Base-by-base conservation (phyloP, 1,139 yeast genomes). In the Yamadazyma mexicana region DNA sequence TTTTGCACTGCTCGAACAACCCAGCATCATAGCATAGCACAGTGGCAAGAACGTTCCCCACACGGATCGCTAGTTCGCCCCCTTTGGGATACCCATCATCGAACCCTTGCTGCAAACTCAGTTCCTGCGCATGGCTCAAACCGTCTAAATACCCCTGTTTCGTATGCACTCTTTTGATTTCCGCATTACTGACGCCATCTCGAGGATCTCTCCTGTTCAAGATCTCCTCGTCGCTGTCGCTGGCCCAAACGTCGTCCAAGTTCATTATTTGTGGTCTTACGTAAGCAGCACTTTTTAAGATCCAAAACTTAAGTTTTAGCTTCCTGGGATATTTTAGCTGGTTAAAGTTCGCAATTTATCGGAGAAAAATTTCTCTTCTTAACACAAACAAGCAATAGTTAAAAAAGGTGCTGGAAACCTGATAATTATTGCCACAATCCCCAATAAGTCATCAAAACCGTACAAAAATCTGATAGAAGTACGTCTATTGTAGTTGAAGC, bases 61-160 rank as follows among this genome's bases (percentile, higher is more conserved):
- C 83, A 14, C 65, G 52, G 0, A 77, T 62, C 0, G 95, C 98
- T 4, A 89, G 50, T 4, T 55, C 51, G 0, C 94, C 89, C 1
- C 98, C 98, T 2, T 64, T 51, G 0, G 89, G 88, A 53, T 80
- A 91, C 1, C 91, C 94, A 3, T 62, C 69, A 55, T 91, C 95
- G 56, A 91, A 91, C 0, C 96, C 97, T 5, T 62, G 55, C 53
- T 91, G 98, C 17, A 89, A 65, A 30, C 83, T 77, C 11, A 62
- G 60, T 46, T 87, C 95, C 51, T 87, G 83, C 3, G 88, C 78
- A n/a, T 61, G 61, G 0, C 87, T 69, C 5, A 89, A 59, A 0
- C 98, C 98, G 45, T 86, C 96, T 2, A 87, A 61, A 52, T 87
- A 91, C 0, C 98, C 98, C 44, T 84, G 83, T 48, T 87, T 87